Evolutionary conservation across 257 asterid genomes (phyloP).

Genomic region (Lavandula angustifolia): DNA sequence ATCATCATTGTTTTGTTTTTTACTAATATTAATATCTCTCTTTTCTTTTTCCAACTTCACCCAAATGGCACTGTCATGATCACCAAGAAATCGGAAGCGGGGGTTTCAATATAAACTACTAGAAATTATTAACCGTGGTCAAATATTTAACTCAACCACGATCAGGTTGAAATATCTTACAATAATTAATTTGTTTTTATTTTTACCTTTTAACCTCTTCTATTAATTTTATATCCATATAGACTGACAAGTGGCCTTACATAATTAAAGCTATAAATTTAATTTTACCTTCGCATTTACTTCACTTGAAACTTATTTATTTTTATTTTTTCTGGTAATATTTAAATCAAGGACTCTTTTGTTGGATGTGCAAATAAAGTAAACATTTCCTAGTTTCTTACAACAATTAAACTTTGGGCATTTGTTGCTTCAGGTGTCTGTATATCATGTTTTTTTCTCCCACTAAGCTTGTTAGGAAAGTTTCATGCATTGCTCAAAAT

Average conservation of each 20-base stretch:
- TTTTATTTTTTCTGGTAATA: background rate
- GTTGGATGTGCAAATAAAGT: conserved; percentile 31
- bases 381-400: conserved; percentile 22
- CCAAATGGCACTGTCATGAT: conserved; percentile 37
- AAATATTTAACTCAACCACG: conserved; percentile 31
- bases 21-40: no score
- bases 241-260: conserved; percentile 27
- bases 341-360: conserved; percentile 30
- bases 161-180: conserved; percentile 46
- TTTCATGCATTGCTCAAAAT: conserved; percentile 12
- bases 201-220: background rate
- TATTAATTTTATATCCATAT: background rate
- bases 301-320: conserved; percentile 1
- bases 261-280: conserved; percentile 22
- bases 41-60: background rate
- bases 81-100: conserved; percentile 26
- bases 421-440: conserved; percentile 27
- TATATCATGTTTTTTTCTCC: conserved; percentile 25
- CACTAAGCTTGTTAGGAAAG: conserved; percentile 21
- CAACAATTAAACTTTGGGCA: background rate
- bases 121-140: conserved; percentile 46
- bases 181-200: background rate
- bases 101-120: conserved; percentile 54
- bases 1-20: conserved; percentile 39
- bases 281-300: conserved; percentile 42